Base-by-base conservation (phyloP, 2,329 filamentous ascomycete genomes). In the Fusarium temperatum region DNA sequence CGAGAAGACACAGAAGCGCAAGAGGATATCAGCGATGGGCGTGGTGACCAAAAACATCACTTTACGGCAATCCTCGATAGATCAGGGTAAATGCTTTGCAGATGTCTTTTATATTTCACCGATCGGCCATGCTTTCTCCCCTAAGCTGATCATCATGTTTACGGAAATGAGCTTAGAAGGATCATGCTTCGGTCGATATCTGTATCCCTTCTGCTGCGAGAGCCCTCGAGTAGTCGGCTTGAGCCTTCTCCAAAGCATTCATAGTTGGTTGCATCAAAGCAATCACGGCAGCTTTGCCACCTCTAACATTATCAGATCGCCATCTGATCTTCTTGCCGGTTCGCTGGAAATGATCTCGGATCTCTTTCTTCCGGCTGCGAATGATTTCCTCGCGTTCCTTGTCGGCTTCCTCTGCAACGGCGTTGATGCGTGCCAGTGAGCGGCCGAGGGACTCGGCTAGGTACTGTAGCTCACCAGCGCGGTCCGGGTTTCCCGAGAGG, bases 401-500 rank as follows among this genome's bases (percentile, higher is more conserved):
- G 78, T 98, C 95, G 0, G 96, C 96, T 77, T 94, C 92, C 20
- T 90, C 88, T 1, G 93, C 93, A 4, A 98, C 93, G 22, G 92
- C 91, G 65, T 93, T 89, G 81, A 98, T 96, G 32, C 96, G 90
- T 68, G 92, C 89, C 63, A 91, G 86, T 1, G 94, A 96, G 67
- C 92, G 90, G 68, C 90, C 89, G 20, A 99, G 87, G 15, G 95
- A 96, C 80, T 97, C 94, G 13, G 93, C 91, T 53, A 98, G 88
- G 70, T 93, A 94, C 12, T 91, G 90, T 20, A 98, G 87, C 82
- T 99, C 96, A 47, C 88, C 87, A 1, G 94, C 94, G 39, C 94
- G 91, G 68, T 94, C 92, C 2, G 93, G 85, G 79, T 98, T 94
- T 20, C 95, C 96, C 0, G 95, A 98, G 32, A 97, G 87, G 79